Evolutionary conservation across 768 basidiomycete genomes (phyloP), one percentile per base, ranked within the genome.

Genomic region (Crepidotus variabilis): DNA sequence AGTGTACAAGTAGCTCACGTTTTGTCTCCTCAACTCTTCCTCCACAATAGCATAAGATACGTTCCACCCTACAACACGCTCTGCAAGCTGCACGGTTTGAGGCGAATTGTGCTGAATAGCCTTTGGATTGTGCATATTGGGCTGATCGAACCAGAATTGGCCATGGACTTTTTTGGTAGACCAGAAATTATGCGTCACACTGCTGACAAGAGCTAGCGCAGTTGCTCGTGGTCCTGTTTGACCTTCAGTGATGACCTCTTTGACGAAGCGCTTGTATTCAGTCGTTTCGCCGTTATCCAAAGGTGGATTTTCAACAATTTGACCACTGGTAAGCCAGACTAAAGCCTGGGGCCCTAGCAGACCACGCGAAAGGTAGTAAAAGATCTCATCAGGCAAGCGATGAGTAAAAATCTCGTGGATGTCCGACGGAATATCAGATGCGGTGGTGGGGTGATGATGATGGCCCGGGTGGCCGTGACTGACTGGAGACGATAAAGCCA

Each of bases 231-330:
- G 97, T 0, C 92, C 90, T 13, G 94, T 97, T 68, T 89, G 87
- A 6, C 93, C 92, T 63, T 98, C 96, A 0, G 95, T 98, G 55
- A 98, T 88, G 33, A 94, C 90, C 71, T 98, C 95, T 76, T 94
- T 95, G 60, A 98, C 83, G 69, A 96, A 99, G 20, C 94, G 84
- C 63, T 86, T 87, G 69, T 97, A 98, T 69, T 99, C 95, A 1
- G 83, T 92, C 39, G 92, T 93, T 71, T 98, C 96, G 2, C 95
- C 95, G 66, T 94, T 95, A 67, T 95, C 93, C 50, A 98, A 77
- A 34, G 97, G 96, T 2, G 90, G 86, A 55, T 86, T 86, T 67
- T 98, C 92, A 49, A 88, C 75, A 58, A 96, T 83, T 69, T 87
- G 86, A 14, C 94, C 94, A 22, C 81, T 85, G 14, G 92, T 94